Base-by-base conservation (phyloP, 805 yeast species). In the Yarrowia keelungensis region DNA sequence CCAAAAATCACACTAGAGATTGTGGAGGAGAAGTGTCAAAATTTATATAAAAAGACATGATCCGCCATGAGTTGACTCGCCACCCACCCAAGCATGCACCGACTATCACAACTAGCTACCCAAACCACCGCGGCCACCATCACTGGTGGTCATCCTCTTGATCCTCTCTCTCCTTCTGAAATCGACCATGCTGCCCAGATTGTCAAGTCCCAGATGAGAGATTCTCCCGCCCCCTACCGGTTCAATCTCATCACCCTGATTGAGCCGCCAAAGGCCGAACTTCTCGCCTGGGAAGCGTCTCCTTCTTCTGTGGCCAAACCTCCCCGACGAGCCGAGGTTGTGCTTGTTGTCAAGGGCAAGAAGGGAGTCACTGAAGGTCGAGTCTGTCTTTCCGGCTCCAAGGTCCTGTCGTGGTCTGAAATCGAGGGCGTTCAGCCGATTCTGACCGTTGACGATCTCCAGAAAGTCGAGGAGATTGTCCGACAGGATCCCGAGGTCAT, bases 401-500 rank as follows among this genome's bases (percentile, higher is more conserved):
- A 79, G 58, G 80, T 89, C 42, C 78, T 84, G 59, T 82, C 82
- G 68, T 78, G 84, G 71, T 82, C 82, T 72, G 77, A 81, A 65
- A 76, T 84, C 56, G 85, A 84, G 69, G 90, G 89, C 49, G 89
- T 85, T 62, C 92, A 89, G 79, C 94, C 94, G 71, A 89, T 89
- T 71, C 81, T 89, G 76, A 88, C 93, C 53, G 87, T 88, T 58
- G 87, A 82, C 73, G 94, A 89, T 77, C 82, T 89, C 71, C 83
- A 81, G 74, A 73, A 77, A 67, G 86, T 90, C 71, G 94, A 89
- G 80, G 84, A 78, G 3, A 82, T 87, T 72, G 84, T 90, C 73
- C 85, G 94, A 79, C 78, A 75, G n/a, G 91, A 90, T 76, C 90
- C 92, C 46, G 79, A 78, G 47, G 94, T 89, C 71, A 87, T 88